Conservation (phyloP, 176 grass and related monocot genomes). For the Luzula sylvatica region DNA sequence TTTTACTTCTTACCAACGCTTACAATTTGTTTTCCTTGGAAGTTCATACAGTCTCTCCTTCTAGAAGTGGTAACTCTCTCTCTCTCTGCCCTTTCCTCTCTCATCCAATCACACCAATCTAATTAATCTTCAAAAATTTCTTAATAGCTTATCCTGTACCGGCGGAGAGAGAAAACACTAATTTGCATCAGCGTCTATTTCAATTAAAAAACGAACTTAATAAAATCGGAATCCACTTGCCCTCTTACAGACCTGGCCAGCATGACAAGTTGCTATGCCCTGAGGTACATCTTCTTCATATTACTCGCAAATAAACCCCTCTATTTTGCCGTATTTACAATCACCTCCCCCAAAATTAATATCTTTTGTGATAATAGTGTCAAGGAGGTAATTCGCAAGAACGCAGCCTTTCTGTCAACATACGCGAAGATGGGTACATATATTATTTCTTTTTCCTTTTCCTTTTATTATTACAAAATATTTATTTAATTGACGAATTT, state of each 20-base stretch:
- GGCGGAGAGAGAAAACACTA: not conserved
- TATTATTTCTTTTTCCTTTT: not conserved
- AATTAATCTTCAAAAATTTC: not conserved
- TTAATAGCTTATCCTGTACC: not conserved
- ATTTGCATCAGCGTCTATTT: slow-evolving; percentile 16
- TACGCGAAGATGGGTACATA: not conserved
- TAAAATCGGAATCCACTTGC: slow-evolving; percentile 38
- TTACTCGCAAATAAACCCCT: too few species aligned
- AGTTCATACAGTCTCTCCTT: not conserved
- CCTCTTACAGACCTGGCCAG: slow-evolving; percentile 27
- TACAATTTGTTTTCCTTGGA: not conserved
- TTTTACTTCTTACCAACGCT: not conserved
- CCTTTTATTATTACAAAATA: slow-evolving; percentile 6
- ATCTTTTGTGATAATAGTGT: slow-evolving; percentile 3
- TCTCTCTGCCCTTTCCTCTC: not conserved
- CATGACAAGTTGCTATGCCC: slow-evolving; percentile 36
- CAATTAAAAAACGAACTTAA: slow-evolving; percentile 31
- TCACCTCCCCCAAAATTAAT: too few species aligned
- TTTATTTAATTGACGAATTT: slow-evolving; percentile 27
- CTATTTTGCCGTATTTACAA: too few species aligned
- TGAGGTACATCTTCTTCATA: slow-evolving; percentile 33
- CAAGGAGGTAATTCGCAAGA: not conserved
- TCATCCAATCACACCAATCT: not conserved
- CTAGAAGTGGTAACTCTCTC: not conserved
- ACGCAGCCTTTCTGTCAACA: not conserved